Base-by-base conservation (phyloP, 2,329 filamentous ascomycete genomes). In the Bisporella sp. region DNA sequence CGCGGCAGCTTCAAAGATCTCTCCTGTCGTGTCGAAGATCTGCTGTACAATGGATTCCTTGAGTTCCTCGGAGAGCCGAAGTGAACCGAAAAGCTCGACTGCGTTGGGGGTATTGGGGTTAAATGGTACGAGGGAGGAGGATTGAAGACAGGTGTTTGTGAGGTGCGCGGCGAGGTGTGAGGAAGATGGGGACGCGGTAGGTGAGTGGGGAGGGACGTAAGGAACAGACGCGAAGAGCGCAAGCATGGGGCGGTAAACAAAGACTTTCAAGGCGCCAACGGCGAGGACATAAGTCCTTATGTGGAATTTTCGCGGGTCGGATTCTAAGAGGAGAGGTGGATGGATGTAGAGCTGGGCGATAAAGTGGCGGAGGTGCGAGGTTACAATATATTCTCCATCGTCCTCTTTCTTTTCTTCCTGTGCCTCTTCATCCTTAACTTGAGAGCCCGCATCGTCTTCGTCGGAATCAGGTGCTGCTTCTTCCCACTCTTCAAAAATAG, bases 341-440 rank as follows among this genome's bases (percentile, higher is more conserved):
- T 95, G 81, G 61, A 99, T 92, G 69, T 99, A 99, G 1, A 89
- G 89, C 68, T 99, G 93, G 5, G 87, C 91, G 62, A 97, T 83
- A 71, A 99, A 99, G 71, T 99, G 92, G 52, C 93, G 86, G 46
- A 99, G 83, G 64, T 96, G 90, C 1, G 88, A 93, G 3, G 92
- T 89, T 50, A 89, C 85, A 57, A 96, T 86, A 59, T 74, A 71
- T 55, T 81, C 72, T 30, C 68, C 67, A 3, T 64, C 67, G 3
- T 64, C 65, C 31, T 54, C 75, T 0, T 77, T 77, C 0, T 78
- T 77, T 1, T 83, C 81, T 12, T 65, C 64, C n/a, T 65, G 61
- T 2, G 62, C 65, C 2, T 63, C 64, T 13, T 64, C 64, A 2
- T 64, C 66, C 1, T 79, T 78, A 0, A 79, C 79, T 21, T 21